These are phyloP conservation scores for Populus tomentosa DNA, from an alignment of 441 rosid genomes.

Conservation along the genomic window DNA sequence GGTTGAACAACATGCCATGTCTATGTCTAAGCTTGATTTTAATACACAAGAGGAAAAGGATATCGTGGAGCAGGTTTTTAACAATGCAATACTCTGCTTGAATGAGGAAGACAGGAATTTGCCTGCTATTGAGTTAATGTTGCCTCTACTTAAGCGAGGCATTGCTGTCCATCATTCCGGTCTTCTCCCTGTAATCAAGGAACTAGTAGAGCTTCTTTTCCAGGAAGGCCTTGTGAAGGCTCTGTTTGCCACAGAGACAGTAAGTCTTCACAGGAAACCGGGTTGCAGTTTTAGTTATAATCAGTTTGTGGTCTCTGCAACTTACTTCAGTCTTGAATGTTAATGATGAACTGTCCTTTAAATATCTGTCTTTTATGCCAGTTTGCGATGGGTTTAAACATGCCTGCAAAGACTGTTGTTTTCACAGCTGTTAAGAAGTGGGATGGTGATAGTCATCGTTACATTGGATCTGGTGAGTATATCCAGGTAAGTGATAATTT, in stretches of 20 bases:
- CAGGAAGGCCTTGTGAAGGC: slow-evolving; percentile 99
- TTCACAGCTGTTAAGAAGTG: slow-evolving; percentile 94
- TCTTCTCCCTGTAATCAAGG: slow-evolving; percentile 97
- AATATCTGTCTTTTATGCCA: slow-evolving; percentile 29
- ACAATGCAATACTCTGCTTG: slow-evolving; percentile 79
- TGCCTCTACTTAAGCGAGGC: slow-evolving; percentile 96
- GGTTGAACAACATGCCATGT: slow-evolving; percentile 96
- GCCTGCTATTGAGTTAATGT: slow-evolving; percentile 94
- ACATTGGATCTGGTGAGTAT: slow-evolving; percentile 94
- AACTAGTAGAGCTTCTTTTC: slow-evolving; percentile 96
- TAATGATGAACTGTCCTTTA: slow-evolving; percentile 13
- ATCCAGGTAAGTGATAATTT: slow-evolving; percentile 68
- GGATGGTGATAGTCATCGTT: slow-evolving; percentile 98
- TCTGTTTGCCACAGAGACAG: slow-evolving; percentile 96
- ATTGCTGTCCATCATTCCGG: slow-evolving; percentile 99
- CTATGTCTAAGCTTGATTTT: slow-evolving; percentile 97
- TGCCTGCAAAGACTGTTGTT: slow-evolving; percentile 99
- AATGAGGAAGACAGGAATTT: slow-evolving; percentile 91
- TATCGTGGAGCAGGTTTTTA: slow-evolving; percentile 72
- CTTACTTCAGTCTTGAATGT: neutral
- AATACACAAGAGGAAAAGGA: slow-evolving; percentile 84
- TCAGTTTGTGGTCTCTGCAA: slow-evolving; percentile 1
- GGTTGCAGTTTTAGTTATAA: neutral
- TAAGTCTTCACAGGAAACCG: slow-evolving; percentile 28
- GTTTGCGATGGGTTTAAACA: slow-evolving; percentile 99